These are phyloP conservation scores for Amylocarpus encephaloides DNA, from an alignment of 2,329 filamentous ascomycete genomes.

Conservation along the genomic window DNA sequence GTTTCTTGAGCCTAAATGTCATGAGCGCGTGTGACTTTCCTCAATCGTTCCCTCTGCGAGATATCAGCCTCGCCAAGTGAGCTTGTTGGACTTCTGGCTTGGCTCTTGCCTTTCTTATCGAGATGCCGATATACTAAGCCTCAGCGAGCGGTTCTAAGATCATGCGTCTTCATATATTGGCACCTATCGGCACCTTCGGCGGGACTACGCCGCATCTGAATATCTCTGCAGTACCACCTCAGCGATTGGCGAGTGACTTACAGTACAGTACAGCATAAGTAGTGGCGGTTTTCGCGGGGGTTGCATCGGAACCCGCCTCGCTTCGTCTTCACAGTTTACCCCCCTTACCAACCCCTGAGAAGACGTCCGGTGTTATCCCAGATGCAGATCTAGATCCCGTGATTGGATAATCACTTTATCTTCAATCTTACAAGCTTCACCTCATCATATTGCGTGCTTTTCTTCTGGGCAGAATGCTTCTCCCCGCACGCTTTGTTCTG, in stretches of 20 bases:
- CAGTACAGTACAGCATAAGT: too few relatives aligned
- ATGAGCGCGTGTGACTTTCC: not conserved
- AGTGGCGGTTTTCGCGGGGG: not conserved
- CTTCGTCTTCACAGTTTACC: not conserved
- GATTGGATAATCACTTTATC: not conserved
- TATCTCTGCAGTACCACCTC: not conserved
- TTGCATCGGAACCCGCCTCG: not conserved
- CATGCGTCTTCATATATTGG: not conserved
- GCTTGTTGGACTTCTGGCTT: constrained; percentile 1
- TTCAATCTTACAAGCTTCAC: not conserved
- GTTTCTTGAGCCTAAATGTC: not conserved
- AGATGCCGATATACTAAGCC: not conserved
- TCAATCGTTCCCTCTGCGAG: not conserved
- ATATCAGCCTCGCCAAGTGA: not conserved
- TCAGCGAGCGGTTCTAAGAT: not conserved
- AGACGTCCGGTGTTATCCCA: not conserved
- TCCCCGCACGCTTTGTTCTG: not conserved
- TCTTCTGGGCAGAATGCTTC: not conserved
- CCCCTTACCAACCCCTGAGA: not conserved
- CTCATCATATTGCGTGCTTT: constrained; percentile 1
- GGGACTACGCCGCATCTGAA: not conserved
- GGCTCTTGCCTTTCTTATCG: constrained; percentile 7
- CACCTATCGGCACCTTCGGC: not conserved
- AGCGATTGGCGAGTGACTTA: constrained; percentile 1
- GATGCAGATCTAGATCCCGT: not conserved